Evolutionary conservation across 1,284 basidiomycete genomes (phyloP), one percentile per base, ranked within the genome.

Genomic region (Apiotrichum sp.): DNA sequence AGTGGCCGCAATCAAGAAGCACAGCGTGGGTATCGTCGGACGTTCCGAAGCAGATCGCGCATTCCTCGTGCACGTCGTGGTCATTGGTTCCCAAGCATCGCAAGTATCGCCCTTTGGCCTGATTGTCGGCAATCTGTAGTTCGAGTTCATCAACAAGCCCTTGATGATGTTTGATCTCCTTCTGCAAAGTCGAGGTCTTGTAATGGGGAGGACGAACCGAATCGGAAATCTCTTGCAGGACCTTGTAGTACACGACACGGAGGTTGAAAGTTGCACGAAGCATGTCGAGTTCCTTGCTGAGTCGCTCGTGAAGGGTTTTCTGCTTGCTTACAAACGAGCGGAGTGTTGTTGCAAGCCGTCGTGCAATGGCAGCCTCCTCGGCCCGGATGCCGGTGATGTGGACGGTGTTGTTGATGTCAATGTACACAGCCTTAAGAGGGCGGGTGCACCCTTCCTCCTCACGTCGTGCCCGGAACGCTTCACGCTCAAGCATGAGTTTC

Each of bases 191-290:
- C 29, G 29, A 46, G 45, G 65, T 57, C 38, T 62, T 60, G 56
- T 62, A 63, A 16, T 63, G 58, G 0, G 68, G 65, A 3, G 62
- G 39, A 1, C 66, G 65, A 58, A 68, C 72, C 6, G 68, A 71
- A 55, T 76, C 74, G 2, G 72, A 74, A 10, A 76, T 70, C 50
- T 68, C 72, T 55, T 76, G 74, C 9, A 75, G 61, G 3, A 67
- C 65, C 1, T 67, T 69, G 56, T 72, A 76, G 61, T 74, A 75
- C 7, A 53, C 52, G 8, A 74, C 69, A 36, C 74, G 67, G 4
- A 58, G 55, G 53, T 76, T 76, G 67, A 73, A 75, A 1, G 65
- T 65, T 3, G 55, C 58, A 33, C 71, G 66, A 54, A 76, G 65
- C 4, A 63, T n/a, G 22, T 74, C 70, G 2, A 76, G 62, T 55